Conservation (phyloP, 768 basidiomycete genomes). For the Mycena venus region DNA sequence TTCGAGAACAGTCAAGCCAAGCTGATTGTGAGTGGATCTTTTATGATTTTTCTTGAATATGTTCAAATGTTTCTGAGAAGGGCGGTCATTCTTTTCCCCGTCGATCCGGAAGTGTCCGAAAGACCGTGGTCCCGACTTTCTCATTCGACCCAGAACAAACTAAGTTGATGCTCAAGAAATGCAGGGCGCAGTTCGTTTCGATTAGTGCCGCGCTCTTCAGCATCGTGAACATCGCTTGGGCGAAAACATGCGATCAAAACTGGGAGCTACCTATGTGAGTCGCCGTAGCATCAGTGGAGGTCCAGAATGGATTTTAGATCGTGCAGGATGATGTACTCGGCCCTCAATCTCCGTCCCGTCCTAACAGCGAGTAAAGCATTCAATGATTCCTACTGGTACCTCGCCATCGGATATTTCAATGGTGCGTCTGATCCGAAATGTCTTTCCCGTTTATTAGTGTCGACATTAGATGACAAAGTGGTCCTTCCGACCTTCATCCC, state of each 20-base stretch:
- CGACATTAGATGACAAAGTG: constrained; percentile 45
- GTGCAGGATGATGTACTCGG: constrained; percentile 85
- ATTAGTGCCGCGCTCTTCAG: constrained; percentile 80
- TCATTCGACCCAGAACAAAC: constrained; percentile 70
- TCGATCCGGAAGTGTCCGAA: constrained; percentile 56
- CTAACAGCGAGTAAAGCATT: constrained; percentile 56
- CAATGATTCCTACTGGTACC: constrained; percentile 82
- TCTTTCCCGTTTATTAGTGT: not conserved
- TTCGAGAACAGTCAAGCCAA: constrained; percentile 66
- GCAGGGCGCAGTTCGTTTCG: constrained; percentile 80
- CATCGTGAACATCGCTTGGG: constrained; percentile 83
- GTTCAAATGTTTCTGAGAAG: constrained; percentile 44
- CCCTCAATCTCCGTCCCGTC: constrained; percentile 82
- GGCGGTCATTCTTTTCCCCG: constrained; percentile 84
- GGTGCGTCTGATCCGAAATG: not conserved
- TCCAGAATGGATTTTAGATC: too few species aligned
- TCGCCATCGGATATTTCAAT: constrained; percentile 88
- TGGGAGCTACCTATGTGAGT: constrained; percentile 67
- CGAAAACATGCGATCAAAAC: constrained; percentile 58
- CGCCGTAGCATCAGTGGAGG: too few species aligned
- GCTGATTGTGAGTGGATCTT: constrained; percentile 60
- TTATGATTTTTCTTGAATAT: not conserved
- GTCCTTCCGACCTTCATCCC: constrained; percentile 82
- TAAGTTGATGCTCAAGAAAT: constrained; percentile 72
- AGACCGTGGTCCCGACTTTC: constrained; percentile 79